A percentile compares a stretch with the other conserved stretches of the same genome.
Evolutionary conservation across 495 filamentous ascomycete species (phyloP).

Genomic region (Hypoxylon crocopeplum): DNA sequence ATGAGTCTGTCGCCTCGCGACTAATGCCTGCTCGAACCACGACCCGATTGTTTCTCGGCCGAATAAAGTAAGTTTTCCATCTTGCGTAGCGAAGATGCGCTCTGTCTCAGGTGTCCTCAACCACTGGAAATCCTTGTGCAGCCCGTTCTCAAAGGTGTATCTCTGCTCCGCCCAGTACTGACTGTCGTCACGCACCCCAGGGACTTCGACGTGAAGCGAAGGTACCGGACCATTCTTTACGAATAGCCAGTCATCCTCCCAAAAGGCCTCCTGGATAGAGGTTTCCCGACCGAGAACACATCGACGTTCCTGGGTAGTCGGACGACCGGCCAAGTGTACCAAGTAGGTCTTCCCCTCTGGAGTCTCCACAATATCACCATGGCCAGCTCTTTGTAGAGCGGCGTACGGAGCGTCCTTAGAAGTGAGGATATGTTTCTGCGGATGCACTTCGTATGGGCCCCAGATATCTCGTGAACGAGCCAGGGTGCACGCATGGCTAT

Average conservation of each 20-base stretch:
- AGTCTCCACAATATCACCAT: slow-evolving; percentile 66
- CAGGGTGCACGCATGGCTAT: slow-evolving; percentile 61
- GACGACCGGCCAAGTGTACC: slow-evolving; percentile 61
- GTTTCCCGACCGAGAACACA: slow-evolving; percentile 64
- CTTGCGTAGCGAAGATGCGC: slow-evolving; percentile 54
- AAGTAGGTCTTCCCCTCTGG: slow-evolving; percentile 62
- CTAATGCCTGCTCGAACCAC: slow-evolving; percentile 64
- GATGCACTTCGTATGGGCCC: slow-evolving; percentile 65
- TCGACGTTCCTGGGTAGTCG: slow-evolving; percentile 58
- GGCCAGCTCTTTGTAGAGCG: slow-evolving; percentile 61
- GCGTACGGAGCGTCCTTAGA: slow-evolving; percentile 53
- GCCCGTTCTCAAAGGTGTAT: slow-evolving; percentile 54
- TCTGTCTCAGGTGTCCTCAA: slow-evolving; percentile 61
- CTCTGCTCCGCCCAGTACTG: slow-evolving; percentile 59
- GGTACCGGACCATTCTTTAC: slow-evolving; percentile 63
- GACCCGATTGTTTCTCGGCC: slow-evolving; percentile 59
- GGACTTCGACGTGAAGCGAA: slow-evolving; percentile 59
- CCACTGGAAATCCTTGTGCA: slow-evolving; percentile 64
- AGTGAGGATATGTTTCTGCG: slow-evolving; percentile 53
- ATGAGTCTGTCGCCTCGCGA: slow-evolving; percentile 60
- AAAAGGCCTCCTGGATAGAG: slow-evolving; percentile 61
- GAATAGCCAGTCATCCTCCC: slow-evolving; percentile 64
- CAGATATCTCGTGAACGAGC: slow-evolving; percentile 60
- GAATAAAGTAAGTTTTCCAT: slow-evolving; percentile 50
- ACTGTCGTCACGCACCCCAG: slow-evolving; percentile 52